Conservation (phyloP, 2,329 filamentous ascomycete genomes). For the Colletotrichum sidae region DNA sequence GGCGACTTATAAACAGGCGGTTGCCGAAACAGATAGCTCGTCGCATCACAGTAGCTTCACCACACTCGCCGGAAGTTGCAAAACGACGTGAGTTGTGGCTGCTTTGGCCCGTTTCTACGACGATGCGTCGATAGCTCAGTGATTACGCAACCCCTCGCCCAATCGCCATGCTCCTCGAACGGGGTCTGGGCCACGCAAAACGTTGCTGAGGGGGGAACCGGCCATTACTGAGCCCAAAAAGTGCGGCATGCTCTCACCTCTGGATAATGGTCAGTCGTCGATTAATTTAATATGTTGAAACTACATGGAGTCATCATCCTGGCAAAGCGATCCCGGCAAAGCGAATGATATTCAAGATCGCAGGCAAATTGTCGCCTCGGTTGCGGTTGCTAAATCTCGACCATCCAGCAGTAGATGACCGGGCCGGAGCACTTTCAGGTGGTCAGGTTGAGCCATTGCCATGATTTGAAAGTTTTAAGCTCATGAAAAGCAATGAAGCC, state of each 20-base stretch:
- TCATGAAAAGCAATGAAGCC: too few relatives aligned
- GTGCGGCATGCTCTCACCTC: too few relatives aligned
- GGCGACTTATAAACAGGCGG: conserved; percentile 70
- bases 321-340: too few relatives aligned
- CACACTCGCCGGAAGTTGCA: conserved; percentile 70
- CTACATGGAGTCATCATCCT: too few relatives aligned
- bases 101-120: conserved; percentile 69
- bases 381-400: conserved; percentile 13
- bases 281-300: too few relatives aligned
- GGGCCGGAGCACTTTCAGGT: conserved; percentile 17
- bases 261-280: too few relatives aligned
- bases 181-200: too few relatives aligned
- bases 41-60: conserved; percentile 66
- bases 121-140: not conserved
- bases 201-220: too few relatives aligned
- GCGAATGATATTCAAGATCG: not conserved
- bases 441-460: conserved; percentile 12
- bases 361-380: conserved; percentile 13
- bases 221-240: too few relatives aligned
- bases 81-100: conserved; percentile 74
- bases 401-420: conserved; percentile 7
- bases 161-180: too few relatives aligned
- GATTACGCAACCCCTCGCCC: conserved; percentile 63
- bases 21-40: conserved; percentile 63
- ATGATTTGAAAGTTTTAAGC: not conserved